Evolutionary conservation across 177 flowering plant genomes (phyloP).

Genomic region (Telopea speciosissima): DNA sequence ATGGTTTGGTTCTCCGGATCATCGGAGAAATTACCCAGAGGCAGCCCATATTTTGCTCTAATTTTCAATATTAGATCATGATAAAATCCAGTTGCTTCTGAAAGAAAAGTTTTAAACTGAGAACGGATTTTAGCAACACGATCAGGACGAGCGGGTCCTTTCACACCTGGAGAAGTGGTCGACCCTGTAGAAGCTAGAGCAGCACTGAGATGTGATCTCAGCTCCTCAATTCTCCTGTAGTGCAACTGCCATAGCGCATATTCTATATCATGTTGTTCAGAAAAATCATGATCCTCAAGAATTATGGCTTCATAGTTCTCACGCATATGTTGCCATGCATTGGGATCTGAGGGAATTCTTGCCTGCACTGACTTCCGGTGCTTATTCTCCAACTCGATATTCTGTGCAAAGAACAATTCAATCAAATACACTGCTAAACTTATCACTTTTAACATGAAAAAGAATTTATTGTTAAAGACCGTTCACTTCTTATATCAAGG

Average conservation of each 20-base stretch:
- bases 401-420: slow-evolving; percentile 31
- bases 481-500: no score
- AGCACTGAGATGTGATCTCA: slow-evolving; percentile 58
- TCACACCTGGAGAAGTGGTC: slow-evolving; percentile 41
- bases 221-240: slow-evolving; percentile 78
- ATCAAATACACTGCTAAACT: no score
- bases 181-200: slow-evolving; percentile 48
- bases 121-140: slow-evolving; percentile 60
- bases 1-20: slow-evolving; percentile 45
- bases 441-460: no score
- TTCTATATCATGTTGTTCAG: slow-evolving; percentile 78
- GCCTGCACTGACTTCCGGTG: slow-evolving; percentile 69
- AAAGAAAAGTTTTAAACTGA: slow-evolving; percentile 81
- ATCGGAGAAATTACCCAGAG: slow-evolving; percentile 72
- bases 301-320: slow-evolving; percentile 88
- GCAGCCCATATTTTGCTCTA: slow-evolving; percentile 87
- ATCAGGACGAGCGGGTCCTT: slow-evolving; percentile 53
- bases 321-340: slow-evolving; percentile 85
- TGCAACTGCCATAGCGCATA: slow-evolving; percentile 91
- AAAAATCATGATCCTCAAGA: slow-evolving; percentile 80
- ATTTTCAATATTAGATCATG: slow-evolving; percentile 88
- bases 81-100: slow-evolving; percentile 95
- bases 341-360: slow-evolving; percentile 76
- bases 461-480: no score
- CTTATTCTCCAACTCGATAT: slow-evolving; percentile 68